Evolutionary conservation across 805 yeast species (phyloP).

Genomic region (Pichia gijzeniarum): DNA sequence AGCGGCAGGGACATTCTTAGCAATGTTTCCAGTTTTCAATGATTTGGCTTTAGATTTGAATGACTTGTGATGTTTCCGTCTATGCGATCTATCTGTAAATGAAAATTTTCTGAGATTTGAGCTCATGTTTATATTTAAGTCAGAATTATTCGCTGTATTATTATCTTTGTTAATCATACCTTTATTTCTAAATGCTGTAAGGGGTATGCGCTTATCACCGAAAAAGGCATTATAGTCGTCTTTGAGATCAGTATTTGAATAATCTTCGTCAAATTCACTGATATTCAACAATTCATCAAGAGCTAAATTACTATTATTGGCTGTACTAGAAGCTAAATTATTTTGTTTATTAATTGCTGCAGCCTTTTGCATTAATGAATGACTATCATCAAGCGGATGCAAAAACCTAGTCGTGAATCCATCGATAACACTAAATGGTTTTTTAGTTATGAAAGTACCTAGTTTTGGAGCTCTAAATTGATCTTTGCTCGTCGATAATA

Average conservation of each 20-base stretch:
- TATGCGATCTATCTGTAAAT: constrained; percentile 17
- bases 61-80: constrained; percentile 12
- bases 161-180: not conserved
- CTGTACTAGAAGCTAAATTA: constrained; percentile 12
- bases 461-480: constrained; percentile 86
- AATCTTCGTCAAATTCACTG: constrained; percentile 68
- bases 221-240: constrained; percentile 13
- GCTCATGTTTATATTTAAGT: not conserved
- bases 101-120: constrained; percentile 19
- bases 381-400: constrained; percentile 35
- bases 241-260: constrained; percentile 5
- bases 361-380: constrained; percentile 24
- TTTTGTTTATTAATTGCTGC: constrained; percentile 4
- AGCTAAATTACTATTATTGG: constrained; percentile 15
- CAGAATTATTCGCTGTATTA: not conserved
- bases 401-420: constrained; percentile 87
- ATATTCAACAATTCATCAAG: constrained; percentile 83
- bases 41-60: constrained; percentile 19
- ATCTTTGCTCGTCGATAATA: constrained; percentile 77
- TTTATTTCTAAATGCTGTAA: constrained; percentile 87
- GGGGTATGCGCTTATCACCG: constrained; percentile 52
- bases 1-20: not conserved
- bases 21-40: not conserved
- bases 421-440: constrained; percentile 91
- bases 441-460: constrained; percentile 81